Conservation (phyloP, 1,284 basidiomycete genomes). For the Malassezia equina region DNA sequence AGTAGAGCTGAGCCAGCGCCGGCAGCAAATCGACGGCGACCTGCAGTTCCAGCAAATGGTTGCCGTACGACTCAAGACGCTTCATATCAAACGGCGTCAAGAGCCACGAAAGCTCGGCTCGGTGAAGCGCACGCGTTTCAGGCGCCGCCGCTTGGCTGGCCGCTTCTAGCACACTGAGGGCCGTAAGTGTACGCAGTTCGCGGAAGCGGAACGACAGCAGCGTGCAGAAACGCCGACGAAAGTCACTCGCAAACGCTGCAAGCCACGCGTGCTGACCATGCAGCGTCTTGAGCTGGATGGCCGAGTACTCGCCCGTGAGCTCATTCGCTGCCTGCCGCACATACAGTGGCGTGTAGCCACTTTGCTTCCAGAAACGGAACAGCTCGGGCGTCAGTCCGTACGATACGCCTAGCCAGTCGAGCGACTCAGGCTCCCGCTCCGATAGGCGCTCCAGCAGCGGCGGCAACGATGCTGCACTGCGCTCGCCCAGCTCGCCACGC, state of each 20-base stretch:
- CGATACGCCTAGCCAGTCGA: constrained; percentile 93
- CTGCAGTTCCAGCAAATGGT: constrained; percentile 92
- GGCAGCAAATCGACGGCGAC: constrained; percentile 88
- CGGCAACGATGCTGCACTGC: constrained; percentile 71
- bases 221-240: constrained; percentile 77
- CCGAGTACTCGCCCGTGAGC: constrained; percentile 90
- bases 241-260: constrained; percentile 83
- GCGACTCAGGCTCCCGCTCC: constrained; percentile 75
- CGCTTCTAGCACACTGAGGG: constrained; percentile 79
- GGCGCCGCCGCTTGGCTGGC: constrained; percentile 40
- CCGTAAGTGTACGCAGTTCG: constrained; percentile 76
- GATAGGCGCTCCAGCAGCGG: constrained; percentile 82
- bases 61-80: constrained; percentile 85
- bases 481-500: constrained; percentile 54
- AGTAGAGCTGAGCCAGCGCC: constrained; percentile 67
- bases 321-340: constrained; percentile 87
- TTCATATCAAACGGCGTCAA: constrained; percentile 91
- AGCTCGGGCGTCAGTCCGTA: constrained; percentile 85
- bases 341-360: constrained; percentile 82
- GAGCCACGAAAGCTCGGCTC: constrained; percentile 63
- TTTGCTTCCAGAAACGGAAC: constrained; percentile 91
- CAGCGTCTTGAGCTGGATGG: constrained; percentile 69
- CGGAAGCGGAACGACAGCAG: constrained; percentile 88
- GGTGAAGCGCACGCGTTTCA: constrained; percentile 31
- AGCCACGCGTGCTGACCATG: constrained; percentile 59